Base-by-base conservation (phyloP, 208 protist genomes). In the Herpetomonas muscarum region DNA sequence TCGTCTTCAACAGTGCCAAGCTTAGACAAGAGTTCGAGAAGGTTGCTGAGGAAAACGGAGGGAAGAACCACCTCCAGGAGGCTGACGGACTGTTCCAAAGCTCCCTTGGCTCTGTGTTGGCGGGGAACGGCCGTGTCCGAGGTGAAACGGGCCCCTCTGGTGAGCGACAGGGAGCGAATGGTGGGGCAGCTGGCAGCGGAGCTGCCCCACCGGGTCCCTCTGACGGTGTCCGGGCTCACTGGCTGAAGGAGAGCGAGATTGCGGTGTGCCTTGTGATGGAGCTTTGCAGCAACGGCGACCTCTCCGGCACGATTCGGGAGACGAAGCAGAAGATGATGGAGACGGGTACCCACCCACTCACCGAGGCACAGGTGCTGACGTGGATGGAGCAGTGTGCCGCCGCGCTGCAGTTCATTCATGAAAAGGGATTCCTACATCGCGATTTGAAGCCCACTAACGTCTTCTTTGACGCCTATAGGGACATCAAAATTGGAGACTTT, bases 381-480 rank as follows among this genome's bases (percentile, higher is more conserved):
- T 96, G 89, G 86, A 85, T 92, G 47, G 66, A 77, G 54, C 89
- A 96, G 72, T 85, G 75, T 25, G 71, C 75, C 30, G 63, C 62
- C 0, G 86, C 89, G 19, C 73, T 96, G 21, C 48, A 84, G 42
- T 93, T 85, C 52, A 91, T 96, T 55, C 89, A 96, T 56, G 66
- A 70, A 0, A 79, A 87, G 46, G 89, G 85, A 10, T 93, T 90
- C 54, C 37, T 93, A 19, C 89, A 96, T 62, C 80, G 91, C 36
- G 91, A 96, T 48, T 31, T 96, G 49, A 96, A 96, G 64, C 88
- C 91, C 5, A 92, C 82, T 17, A 96, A 96, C 61, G 86, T 96
- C 28, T 94, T 96, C 55, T 90, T 96, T 60, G 86, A 89, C 46
- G 67, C 67, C 29, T 44, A 84, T 46, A 69, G 66, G 21, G 60